Base-by-base conservation (phyloP, 768 basidiomycete genomes). In the Kwoniella europaea region DNA sequence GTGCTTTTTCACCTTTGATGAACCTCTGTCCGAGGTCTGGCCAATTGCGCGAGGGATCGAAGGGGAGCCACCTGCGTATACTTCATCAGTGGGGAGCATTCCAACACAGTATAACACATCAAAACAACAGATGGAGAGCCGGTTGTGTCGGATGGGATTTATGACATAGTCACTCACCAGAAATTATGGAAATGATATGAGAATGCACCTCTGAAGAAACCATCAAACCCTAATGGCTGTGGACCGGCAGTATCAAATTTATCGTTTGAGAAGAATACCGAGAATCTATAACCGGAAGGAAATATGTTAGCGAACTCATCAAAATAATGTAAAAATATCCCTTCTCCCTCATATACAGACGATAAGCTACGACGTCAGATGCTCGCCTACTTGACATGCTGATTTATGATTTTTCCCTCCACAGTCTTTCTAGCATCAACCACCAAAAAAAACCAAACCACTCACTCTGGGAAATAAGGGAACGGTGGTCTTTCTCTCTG, bases 401-500 rank as follows among this genome's bases (percentile, higher is more conserved):
- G 4, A 27, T 27, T 27, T 27, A 27, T 27, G 27, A 2, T 27
- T 27, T 27, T 27, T 27, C 4, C 27, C 27, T 27, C 4, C 27
- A 13, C 13, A 56, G 24, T 24, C 13, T 46, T 13, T 13, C 62
- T 15, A 43, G 12, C 18, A 35, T 41, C 29, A 15, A 24, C 16
- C 41, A 20, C 20, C 24, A 24, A 35, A 7, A 35, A 2, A 62
- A 52, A 20, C 43, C 35, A 15, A 7, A 87, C 78, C 74, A 82
- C 84, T 67, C 70, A 94, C 93, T 90, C 89, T 9, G 89, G 90
- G 84, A 99, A 94, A 84, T 91, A 94, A 20, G 96, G 96, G 82
- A 95, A 94, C 68, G 96, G 91, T 2, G 97, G 96, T 57, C 96
- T 88, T 71, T 94, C 92, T 58, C 92, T 87, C 83, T 98, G 96